Evolutionary conservation across 1,139 yeast species (phyloP).

Genomic region (Magnusiomyces ingens): DNA sequence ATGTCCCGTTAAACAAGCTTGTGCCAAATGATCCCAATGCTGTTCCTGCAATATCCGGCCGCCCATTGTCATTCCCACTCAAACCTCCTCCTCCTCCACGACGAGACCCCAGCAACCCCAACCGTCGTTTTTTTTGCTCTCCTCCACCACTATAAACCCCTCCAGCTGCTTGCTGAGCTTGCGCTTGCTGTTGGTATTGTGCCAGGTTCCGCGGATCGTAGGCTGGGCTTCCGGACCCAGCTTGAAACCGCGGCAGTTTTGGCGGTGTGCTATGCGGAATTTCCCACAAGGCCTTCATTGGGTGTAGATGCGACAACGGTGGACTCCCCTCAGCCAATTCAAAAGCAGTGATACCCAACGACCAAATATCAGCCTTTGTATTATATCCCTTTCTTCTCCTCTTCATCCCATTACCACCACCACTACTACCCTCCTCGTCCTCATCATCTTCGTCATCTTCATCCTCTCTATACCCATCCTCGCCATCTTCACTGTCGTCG

Average conservation of each 20-base stretch:
- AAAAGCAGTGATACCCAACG: constrained; percentile 79
- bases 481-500: not conserved
- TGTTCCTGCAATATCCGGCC: too few species aligned
- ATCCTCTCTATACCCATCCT: not conserved
- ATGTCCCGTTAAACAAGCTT: too few species aligned
- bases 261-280: constrained; percentile 72
- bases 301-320: constrained; percentile 50
- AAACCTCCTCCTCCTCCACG: not conserved
- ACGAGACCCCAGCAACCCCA: not conserved
- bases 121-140: not conserved
- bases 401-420: not conserved
- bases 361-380: constrained; percentile 87
- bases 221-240: constrained; percentile 2
- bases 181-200: constrained; percentile 1
- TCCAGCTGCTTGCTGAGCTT: not conserved
- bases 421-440: not conserved
- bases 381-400: constrained; percentile 52
- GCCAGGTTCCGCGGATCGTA: constrained; percentile 3
- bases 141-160: not conserved
- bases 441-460: not conserved
- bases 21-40: too few species aligned
- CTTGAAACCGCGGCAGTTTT: constrained; percentile 36
- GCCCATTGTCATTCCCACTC: too few species aligned
- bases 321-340: constrained; percentile 92
- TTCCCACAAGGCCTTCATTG: constrained; percentile 65